Conservation (phyloP, 345 rosid genomes). For the Geranium rotundifolium region DNA sequence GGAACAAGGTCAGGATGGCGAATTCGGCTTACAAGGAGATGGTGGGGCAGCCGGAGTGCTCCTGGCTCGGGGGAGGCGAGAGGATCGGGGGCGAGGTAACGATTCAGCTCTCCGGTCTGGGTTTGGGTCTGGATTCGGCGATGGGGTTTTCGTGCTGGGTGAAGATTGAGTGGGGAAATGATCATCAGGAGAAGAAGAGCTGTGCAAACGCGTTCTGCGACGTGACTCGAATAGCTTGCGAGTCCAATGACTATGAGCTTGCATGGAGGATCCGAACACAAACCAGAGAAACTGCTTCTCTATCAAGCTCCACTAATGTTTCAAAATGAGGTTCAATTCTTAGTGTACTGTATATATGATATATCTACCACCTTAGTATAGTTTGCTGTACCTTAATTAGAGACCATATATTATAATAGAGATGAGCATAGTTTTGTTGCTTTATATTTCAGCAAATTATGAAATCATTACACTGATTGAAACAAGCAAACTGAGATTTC, state of each 20-base stretch:
- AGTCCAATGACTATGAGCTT: slow-evolving; percentile 57
- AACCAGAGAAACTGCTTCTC: slow-evolving; percentile 20
- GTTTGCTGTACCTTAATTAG: background rate
- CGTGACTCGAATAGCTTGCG: slow-evolving; percentile 46
- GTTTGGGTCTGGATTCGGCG: slow-evolving; percentile 25
- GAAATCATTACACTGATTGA: too few relatives aligned
- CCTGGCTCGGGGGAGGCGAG: slow-evolving; percentile 58
- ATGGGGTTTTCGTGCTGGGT: slow-evolving; percentile 82
- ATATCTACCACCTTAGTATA: background rate
- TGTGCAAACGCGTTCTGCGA: slow-evolving; percentile 52
- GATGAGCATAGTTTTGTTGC: background rate
- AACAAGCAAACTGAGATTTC: too few relatives aligned
- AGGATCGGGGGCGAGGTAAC: slow-evolving; percentile 80
- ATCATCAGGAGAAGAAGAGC: slow-evolving; percentile 40
- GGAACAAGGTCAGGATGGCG: slow-evolving; percentile 64
- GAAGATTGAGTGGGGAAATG: slow-evolving; percentile 70
- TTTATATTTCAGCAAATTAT: too few relatives aligned
- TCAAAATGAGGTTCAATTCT: background rate
- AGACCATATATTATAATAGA: background rate
- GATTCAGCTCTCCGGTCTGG: slow-evolving; percentile 34
- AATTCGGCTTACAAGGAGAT: slow-evolving; percentile 88
- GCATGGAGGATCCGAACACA: slow-evolving; percentile 68
- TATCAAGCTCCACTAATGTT: slow-evolving; percentile 15
- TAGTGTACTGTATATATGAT: background rate
- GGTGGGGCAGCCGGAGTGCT: slow-evolving; percentile 95